Conservation (phyloP, 805 yeast species). For the Candida rishiriensis region DNA sequence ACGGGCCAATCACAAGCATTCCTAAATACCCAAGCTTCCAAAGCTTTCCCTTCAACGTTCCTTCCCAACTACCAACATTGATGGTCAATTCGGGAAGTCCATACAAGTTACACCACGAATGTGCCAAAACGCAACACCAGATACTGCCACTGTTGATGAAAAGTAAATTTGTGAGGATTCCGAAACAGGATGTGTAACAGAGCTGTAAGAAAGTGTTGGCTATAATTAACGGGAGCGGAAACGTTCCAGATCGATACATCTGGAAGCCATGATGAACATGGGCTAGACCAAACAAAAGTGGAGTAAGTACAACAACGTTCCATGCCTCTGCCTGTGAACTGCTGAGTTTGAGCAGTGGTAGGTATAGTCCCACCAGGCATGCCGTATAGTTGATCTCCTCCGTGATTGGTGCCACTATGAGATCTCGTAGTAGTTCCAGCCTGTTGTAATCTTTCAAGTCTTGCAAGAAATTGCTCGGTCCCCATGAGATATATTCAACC, state of each 20-base stretch:
- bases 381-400: constrained; percentile 74
- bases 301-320: constrained; percentile 38
- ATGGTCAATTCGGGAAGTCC: constrained; percentile 51
- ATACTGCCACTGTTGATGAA: constrained; percentile 49
- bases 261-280: constrained; percentile 73
- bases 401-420: constrained; percentile 67
- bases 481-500: constrained; percentile 29
- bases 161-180: constrained; percentile 55
- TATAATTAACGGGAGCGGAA: constrained; percentile 30
- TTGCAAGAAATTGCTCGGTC: constrained; percentile 3
- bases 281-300: constrained; percentile 69
- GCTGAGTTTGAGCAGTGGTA: constrained; percentile 3
- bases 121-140: constrained; percentile 56
- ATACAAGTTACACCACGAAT: constrained; percentile 62
- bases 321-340: neutral
- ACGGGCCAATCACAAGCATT: constrained; percentile 40
- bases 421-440: constrained; percentile 48
- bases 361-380: constrained; percentile 29
- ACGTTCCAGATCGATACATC: constrained; percentile 27
- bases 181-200: constrained; percentile 65
- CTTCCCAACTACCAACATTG: constrained; percentile 4
- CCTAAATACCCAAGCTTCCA: constrained; percentile 34
- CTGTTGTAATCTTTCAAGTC: constrained; percentile 1
- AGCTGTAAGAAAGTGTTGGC: constrained; percentile 47
- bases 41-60: neutral